phyloP scores from a whole-genome alignment of 2,329 filamentous ascomycete genomes.

The Tolypocladium ophioglossoides region DNA sequence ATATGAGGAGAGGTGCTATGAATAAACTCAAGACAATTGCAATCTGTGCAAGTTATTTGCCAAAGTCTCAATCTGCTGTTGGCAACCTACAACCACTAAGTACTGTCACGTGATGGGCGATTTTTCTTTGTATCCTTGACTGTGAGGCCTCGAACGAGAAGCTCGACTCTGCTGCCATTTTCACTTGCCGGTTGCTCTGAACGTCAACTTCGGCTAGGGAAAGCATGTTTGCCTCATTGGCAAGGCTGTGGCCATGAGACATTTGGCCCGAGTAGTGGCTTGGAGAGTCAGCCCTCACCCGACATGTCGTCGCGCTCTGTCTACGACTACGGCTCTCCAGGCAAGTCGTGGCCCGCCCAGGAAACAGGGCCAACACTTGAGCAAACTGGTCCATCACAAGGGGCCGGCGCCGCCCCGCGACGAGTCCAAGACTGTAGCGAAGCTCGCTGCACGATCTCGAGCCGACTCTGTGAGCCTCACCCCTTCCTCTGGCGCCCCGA shows the following conservation, averaged over 20 bases:
- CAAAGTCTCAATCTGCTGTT: background rate
- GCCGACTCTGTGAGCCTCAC: conserved; percentile 14
- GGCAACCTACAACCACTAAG: too few species aligned
- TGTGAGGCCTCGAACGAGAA: too few species aligned
- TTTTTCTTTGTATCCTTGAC: background rate
- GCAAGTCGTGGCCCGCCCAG: background rate
- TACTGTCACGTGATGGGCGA: background rate
- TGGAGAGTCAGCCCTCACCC: conserved; percentile 11
- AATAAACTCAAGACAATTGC: too few species aligned
- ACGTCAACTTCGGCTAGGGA: background rate
- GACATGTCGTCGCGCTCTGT: conserved; percentile 11
- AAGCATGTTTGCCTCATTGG: conserved; percentile 2
- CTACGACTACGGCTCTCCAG: conserved; percentile 15
- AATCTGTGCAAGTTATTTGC: background rate
- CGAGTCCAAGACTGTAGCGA: conserved; percentile 2
- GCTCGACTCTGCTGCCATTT: background rate
- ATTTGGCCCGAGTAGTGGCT: conserved; percentile 14
- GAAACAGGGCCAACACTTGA: background rate
- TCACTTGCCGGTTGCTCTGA: background rate
- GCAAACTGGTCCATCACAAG: background rate
- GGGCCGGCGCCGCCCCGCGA: background rate
- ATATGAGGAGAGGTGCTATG: too few species aligned
- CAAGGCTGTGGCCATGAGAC: conserved; percentile 16
- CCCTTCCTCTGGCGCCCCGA: background rate
- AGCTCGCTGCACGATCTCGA: conserved; percentile 6